phyloP scores from a whole-genome alignment of 192 early-diverging fungal species.

The Rhizophagus sp. region DNA sequence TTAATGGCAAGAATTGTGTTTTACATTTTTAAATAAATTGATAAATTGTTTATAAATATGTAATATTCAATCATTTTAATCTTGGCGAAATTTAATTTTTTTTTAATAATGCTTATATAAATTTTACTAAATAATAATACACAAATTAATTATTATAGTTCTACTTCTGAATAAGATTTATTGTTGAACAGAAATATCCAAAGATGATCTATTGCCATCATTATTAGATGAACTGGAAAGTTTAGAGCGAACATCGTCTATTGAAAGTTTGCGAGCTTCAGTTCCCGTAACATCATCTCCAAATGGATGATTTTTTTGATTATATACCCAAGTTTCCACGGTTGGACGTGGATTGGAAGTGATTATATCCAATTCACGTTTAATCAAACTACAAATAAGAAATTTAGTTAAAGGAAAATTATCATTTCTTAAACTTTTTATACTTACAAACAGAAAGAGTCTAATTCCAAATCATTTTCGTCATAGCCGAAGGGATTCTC shows the following conservation, averaged over 20 bases:
- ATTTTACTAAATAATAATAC: too few species aligned
- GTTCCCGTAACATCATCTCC: constrained; percentile 33
- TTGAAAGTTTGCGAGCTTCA: constrained; percentile 32
- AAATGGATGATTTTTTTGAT: constrained; percentile 41
- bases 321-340: constrained; percentile 44
- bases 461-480: constrained; percentile 68
- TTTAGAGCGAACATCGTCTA: constrained; percentile 39
- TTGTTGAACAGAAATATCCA: too few species aligned
- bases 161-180: too few species aligned
- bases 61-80: too few species aligned
- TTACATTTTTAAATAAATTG: too few species aligned
- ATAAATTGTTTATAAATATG: too few species aligned
- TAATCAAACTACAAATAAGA: not conserved
- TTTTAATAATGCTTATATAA: too few species aligned
- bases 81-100: too few species aligned
- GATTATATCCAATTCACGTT: not conserved
- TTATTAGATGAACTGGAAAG: constrained; percentile 18
- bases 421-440: not conserved
- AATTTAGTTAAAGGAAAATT: not conserved
- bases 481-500: constrained; percentile 92
- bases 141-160: too few species aligned
- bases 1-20: too few species aligned
- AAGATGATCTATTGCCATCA: not conserved
- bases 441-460: constrained; percentile 53
- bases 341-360: not conserved